A percentile compares a stretch with the other conserved stretches of the same genome.
Evolutionary conservation across 2,329 filamentous ascomycete species (phyloP).

Genomic region (Gremmenia infestans): DNA sequence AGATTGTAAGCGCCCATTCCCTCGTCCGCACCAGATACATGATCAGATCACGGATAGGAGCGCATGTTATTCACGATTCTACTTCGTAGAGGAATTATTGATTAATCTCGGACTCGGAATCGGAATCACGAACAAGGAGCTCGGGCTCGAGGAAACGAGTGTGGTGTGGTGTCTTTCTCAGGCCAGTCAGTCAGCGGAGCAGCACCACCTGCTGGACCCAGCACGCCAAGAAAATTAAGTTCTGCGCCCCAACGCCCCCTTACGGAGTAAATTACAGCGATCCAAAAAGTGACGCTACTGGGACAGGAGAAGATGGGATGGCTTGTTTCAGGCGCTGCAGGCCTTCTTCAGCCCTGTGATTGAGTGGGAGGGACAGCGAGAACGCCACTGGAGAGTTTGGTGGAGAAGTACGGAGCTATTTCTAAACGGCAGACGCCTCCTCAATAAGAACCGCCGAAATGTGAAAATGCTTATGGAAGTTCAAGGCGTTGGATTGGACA

Average conservation of each 20-base stretch:
- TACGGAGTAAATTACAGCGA: no score
- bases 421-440: neutral
- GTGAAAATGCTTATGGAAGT: neutral
- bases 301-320: neutral
- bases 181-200: no score
- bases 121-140: neutral
- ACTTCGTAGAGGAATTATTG: neutral
- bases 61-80: slow-evolving; percentile 5
- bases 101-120: neutral
- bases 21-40: slow-evolving; percentile 18
- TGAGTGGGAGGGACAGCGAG: neutral
- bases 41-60: slow-evolving; percentile 13
- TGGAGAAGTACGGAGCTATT: neutral
- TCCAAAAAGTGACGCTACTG: neutral
- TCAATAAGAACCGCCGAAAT: neutral
- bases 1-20: slow-evolving; percentile 4
- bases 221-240: no score
- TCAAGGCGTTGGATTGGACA: neutral
- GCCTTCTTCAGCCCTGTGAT: slow-evolving; percentile 3
- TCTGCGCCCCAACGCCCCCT: no score
- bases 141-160: neutral
- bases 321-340: neutral
- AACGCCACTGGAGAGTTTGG: neutral
- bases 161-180: no score
- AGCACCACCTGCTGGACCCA: no score